Percentiles rank a stretch among this genome's conserved stretches.
Evolutionary conservation across 2,329 filamentous ascomycete species (phyloP).

Genomic region (Alternaria arborescens): DNA sequence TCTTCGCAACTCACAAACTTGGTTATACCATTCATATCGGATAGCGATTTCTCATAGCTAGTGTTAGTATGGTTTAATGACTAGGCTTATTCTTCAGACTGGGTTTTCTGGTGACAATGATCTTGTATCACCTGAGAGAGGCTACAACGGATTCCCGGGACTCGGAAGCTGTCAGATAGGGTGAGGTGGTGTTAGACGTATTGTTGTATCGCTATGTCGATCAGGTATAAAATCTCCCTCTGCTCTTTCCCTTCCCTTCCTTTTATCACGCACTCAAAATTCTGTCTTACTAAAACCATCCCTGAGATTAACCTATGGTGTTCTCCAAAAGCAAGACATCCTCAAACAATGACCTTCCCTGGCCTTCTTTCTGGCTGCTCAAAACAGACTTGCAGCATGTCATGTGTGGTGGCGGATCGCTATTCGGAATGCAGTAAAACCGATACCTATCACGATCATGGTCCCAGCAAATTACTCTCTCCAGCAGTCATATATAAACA

Average conservation of each 20-base stretch:
- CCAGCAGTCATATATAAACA: background rate
- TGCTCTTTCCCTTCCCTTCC: background rate
- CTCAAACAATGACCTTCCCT: background rate
- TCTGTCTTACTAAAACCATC: no score
- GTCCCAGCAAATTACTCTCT: background rate
- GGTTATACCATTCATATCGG: background rate
- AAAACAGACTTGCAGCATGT: fast-evolving
- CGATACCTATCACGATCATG: fast-evolving
- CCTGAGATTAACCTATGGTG: no score
- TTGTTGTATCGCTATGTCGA: background rate
- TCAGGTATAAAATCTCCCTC: background rate
- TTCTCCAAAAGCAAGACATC: background rate
- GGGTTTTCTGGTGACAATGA: background rate
- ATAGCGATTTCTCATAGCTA: background rate
- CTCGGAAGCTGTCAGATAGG: background rate
- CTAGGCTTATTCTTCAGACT: background rate
- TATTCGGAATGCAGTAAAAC: fast-evolving
- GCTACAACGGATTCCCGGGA: fast-evolving
- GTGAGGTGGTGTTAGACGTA: background rate
- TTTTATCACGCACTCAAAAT: background rate
- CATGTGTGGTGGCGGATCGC: background rate
- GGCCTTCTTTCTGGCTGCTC: background rate
- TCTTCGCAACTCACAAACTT: background rate
- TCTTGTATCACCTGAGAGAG: background rate
- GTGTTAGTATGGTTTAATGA: conserved; percentile 7